Evolutionary conservation across 108 stramenopile species (phyloP), one percentile per base, ranked within the genome.

Genomic region (Phaeodactylum tricornutum): DNA sequence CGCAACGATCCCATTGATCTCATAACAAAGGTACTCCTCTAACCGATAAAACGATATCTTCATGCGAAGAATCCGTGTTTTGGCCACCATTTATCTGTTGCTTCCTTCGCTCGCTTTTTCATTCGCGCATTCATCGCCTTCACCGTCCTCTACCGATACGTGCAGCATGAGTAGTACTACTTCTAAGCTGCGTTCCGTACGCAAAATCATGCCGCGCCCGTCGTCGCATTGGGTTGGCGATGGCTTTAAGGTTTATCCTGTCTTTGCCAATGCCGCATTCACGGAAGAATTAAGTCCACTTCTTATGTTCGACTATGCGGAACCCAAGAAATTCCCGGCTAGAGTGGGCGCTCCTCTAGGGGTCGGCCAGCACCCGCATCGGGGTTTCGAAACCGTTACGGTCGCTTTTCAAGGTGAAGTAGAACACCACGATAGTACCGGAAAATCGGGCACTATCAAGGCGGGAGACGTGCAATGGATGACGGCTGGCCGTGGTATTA

Each of bases 381-480:
- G 51, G 27, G 89, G 89, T 11, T 92, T 92, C 37, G 87, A 95
- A 64, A 95, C 93, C 2, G 78, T 95, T 17, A 95, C 94, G 8
- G 67, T 88, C 42, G 92, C 92, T 9, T 79, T 92, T 43, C 72
- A 87, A 55, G 95, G 95, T 45, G 78, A 88, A 52, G 71, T 93
- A 2, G 87, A 93, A 37, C 95, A 96, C 53, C 62, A 66, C 7
- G 95, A 96, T 55, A 78, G 71, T 34, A 48, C 61, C 32, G 92
- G 89, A 5, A 87, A 92, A 50, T 47, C 33, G 3, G 88, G 69
- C 36, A 66, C 78, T 0, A 90, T 90, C 66, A 66, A 62, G 15
- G 47, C 72, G 8, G 81, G 81, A 11, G 95, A 93, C 46, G 71
- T 93, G 0, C 95, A 96, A 67, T 96, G 92, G 92, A 93, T 96